Base-by-base conservation (phyloP, 495 filamentous ascomycete species). In the Annulohypoxylon moriforme region DNA sequence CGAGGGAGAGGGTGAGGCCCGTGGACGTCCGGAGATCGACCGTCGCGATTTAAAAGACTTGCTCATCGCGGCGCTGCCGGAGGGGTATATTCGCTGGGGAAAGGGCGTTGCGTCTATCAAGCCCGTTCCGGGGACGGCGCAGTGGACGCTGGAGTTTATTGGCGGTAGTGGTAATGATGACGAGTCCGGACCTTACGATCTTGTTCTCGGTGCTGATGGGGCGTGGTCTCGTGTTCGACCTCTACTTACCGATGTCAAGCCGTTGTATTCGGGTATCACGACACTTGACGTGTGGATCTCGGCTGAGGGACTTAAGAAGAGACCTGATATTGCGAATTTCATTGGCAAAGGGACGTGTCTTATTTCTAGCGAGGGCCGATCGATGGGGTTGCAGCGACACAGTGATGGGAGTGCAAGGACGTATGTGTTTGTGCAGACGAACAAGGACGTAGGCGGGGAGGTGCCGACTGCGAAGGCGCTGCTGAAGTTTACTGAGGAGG, bases 121-220 rank as follows among this genome's bases (percentile, higher is more conserved):
- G 8, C 66, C 71, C 57, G 61, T 59, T 18, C 42, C 27, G 3
- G 64, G 64, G 58, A 66, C 71, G 10, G 71, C 69, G 34, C 70
- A 74, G 49, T 79, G 75, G 42, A 63, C 53, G 40, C 70, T 85
- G 36, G 73, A 81, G 52, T 80, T 85, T 44, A 75, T 78, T 1
- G 16, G 64, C 71, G 14, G 64, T 71, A n/a, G 71, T 69, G 25
- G 78, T 29, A 1, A 11, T 3, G 42, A 62, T 13, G 2, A 31
- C 7, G 68, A 60, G 18, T 55, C 67, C 3, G 62, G 68, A 3
- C 71, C 68, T 0, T 86, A 85, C 64, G 86, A 90, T 71, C 76
- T 90, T 0, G 80, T 91, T 0, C 80, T 91, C 34, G 89, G 89
- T 10, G 88, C 88, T 3, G 89, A 91, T 64, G 89, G 89, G 8